Conservation (phyloP, 2,329 filamentous ascomycete species). For the Westerdykella aurantiaca region DNA sequence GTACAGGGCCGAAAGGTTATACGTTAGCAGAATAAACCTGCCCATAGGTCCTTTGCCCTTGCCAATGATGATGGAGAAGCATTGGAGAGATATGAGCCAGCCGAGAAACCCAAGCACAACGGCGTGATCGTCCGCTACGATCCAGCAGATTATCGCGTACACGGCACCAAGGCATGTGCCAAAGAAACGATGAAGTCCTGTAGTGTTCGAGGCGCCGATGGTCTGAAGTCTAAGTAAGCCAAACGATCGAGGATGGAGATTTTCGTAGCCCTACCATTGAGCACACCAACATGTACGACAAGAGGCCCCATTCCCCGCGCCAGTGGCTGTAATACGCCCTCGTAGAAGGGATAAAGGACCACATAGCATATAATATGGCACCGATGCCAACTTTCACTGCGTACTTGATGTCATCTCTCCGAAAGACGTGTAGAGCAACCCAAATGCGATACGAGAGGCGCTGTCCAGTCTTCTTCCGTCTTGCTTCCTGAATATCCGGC, state of each 20-base stretch:
- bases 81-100: constrained; percentile 72
- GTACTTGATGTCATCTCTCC: constrained; percentile 65
- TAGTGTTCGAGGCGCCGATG: constrained; percentile 91
- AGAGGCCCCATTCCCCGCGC: constrained; percentile 92
- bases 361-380: constrained; percentile 80
- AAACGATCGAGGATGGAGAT: not conserved
- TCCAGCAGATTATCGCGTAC: constrained; percentile 73
- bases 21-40: constrained; percentile 88
- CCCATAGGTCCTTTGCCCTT: constrained; percentile 82
- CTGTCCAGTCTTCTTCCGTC: constrained; percentile 24
- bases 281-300: constrained; percentile 97
- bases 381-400: constrained; percentile 91
- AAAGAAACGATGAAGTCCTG: constrained; percentile 76
- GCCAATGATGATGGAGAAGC: constrained; percentile 85
- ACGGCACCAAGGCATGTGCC: constrained; percentile 78
- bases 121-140: constrained; percentile 66
- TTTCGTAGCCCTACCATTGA: constrained; percentile 56
- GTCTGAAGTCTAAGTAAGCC: constrained; percentile 45
- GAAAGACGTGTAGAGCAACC: constrained; percentile 51
- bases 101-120: constrained; percentile 73
- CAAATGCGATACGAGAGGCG: constrained; percentile 48
- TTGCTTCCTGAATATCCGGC: constrained; percentile 19
- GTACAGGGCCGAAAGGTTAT: constrained; percentile 92
- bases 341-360: constrained; percentile 75
- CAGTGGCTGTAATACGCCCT: constrained; percentile 77